Base-by-base conservation (phyloP, 192 early-diverging fungal genomes). In the Chytriomyces hyalinus region DNA sequence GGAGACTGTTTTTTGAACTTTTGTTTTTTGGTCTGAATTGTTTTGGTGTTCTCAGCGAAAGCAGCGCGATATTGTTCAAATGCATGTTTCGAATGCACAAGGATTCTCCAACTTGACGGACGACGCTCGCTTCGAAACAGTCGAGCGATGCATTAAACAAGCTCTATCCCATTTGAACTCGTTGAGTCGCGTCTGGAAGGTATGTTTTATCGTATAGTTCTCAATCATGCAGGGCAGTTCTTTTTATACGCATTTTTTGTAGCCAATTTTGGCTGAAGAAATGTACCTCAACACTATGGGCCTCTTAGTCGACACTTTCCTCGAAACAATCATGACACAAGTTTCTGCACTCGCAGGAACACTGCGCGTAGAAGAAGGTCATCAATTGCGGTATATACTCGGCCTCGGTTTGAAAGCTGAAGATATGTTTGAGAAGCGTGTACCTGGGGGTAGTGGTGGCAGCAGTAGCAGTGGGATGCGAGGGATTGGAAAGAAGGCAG, bases 181-280 rank as follows among this genome's bases (percentile, higher is more conserved):
- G 22, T 65, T 91, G 22, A 80, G 80, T 36, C 88, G 86, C 60
- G 82, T 82, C 3, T 91, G 85, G 88, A 88, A 87, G 87, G 89
- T 90, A 69, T 51, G 70, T 26, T 26, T 26, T 57, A n/a, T 57
- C 53, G 20, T 17, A 46, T 77, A 17, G 47, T 63, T 82, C 26
- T 61, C 22, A 17, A 22, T 78, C 43, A 6, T 6, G 5, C 11
- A 24, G 3, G 36, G 36, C 9, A 48, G 47, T 51, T 47, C 46
- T 20, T 15, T 77, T 47, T 78, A n/a, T n/a, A n/a, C 24, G 68
- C 22, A 71, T 26, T 26, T 15, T 17, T 68, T 68, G 0, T 47
- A 85, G 84, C 80, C 81, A 4, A 69, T 85, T 6, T 67, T 82
- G 28, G 48, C 81, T 20, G 44, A 49, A 5, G 80, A 81, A 10